Base-by-base conservation (phyloP, 495 filamentous ascomycete species). In the Letharia columbiana region DNA sequence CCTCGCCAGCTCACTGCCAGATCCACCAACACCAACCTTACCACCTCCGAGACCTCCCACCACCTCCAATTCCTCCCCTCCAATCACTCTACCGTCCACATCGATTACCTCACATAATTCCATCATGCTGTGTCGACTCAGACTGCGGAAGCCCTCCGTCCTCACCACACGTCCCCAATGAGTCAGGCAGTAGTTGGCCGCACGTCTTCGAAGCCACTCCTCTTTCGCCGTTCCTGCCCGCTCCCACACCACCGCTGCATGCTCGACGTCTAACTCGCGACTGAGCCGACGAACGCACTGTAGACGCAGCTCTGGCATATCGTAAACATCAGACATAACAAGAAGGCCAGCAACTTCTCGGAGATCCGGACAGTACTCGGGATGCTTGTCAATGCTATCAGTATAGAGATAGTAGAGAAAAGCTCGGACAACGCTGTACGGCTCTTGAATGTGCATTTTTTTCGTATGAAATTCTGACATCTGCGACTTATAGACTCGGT, bases 381-480 rank as follows among this genome's bases (percentile, higher is more conserved):
- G 82, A 58, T 84, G 80, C 12, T 82, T 80, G 33, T 87, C 82
- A 72, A 98, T 96, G 68, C 87, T 90, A 75, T 98, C 94, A 4
- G 93, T 96, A 77, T 98, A 98, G 20, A 98, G 83, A 73, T 96
- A 98, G 79, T 92, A 94, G 35, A 98, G 80, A 73, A 98, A 98
- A 3, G 92, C 90, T 66, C 90, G 91, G 63, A 98, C 95, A 7
- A 96, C 92, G 7, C 87, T 87, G 74, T 97, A 98, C 3, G 92
- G 91, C 73, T 98, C 95, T 0, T 95, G 92, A 52, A 98, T 96
- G 76, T 98, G 94, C 89, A 98, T 92, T 73, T 89, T 90, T 71
- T 92, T 92, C 17, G 90, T 91, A 74, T 98, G 94, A 71, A 94
- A 98, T 73, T 98, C 94, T 13, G 88, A 86, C 94, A 98, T 98